Conservation (phyloP, 73 alveolate genomes). For the Uronychia setigera region DNA sequence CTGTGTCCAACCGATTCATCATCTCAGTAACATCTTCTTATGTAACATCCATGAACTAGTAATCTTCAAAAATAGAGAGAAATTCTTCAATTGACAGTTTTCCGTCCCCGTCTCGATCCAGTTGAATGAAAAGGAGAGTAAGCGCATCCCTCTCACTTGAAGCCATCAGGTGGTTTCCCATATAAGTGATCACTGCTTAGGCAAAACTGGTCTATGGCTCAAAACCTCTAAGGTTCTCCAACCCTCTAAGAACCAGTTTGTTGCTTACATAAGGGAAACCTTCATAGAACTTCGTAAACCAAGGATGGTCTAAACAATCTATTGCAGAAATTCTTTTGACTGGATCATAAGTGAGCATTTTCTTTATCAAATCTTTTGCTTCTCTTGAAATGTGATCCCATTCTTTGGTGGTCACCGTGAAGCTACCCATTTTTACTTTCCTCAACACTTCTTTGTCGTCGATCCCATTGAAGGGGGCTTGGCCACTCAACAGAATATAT, state of each 20-base stretch:
- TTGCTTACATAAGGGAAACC: neutral
- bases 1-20: neutral
- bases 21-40: neutral
- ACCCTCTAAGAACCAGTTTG: neutral
- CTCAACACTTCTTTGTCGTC: constrained; percentile 82
- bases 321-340: constrained; percentile 68
- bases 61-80: constrained; percentile 4
- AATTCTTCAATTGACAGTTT: constrained; percentile 74
- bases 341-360: constrained; percentile 74
- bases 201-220: neutral
- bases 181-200: neutral
- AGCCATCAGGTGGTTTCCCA: neutral
- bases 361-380: constrained; percentile 84
- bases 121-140: constrained; percentile 58
- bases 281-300: constrained; percentile 58
- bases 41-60: neutral
- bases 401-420: constrained; percentile 31
- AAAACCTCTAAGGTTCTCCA: neutral
- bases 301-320: constrained; percentile 76
- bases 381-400: constrained; percentile 84
- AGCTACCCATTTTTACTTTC: constrained; percentile 66
- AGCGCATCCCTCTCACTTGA: constrained; percentile 68
- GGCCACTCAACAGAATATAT: constrained; percentile 76
- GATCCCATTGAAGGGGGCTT: constrained; percentile 92
- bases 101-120: constrained; percentile 80